phyloP scores from a whole-genome alignment of 805 yeast genomes.

The Ogataea allantospora region DNA sequence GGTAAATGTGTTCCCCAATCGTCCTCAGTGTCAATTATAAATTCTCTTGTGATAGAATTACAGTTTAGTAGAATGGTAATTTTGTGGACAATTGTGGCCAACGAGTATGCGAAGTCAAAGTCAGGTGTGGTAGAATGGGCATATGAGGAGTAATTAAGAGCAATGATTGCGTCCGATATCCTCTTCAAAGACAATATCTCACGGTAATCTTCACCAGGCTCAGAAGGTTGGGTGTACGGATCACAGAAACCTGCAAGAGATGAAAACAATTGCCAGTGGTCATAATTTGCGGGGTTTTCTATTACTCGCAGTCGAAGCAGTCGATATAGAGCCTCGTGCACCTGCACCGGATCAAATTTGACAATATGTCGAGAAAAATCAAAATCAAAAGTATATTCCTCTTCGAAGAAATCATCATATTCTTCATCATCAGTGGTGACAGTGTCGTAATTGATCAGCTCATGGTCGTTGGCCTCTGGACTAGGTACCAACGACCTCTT shows the following conservation, averaged over 20 bases:
- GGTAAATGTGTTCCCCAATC: constrained; percentile 33
- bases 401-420: constrained; percentile 22
- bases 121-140: constrained; percentile 27
- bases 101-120: constrained; percentile 33
- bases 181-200: constrained; percentile 53
- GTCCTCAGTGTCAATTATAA: constrained; percentile 39
- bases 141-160: constrained; percentile 33
- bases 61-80: constrained; percentile 39
- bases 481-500: constrained; percentile 1
- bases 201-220: constrained; percentile 46
- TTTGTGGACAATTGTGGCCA: constrained; percentile 38
- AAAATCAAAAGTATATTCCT: constrained; percentile 32
- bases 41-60: constrained; percentile 40
- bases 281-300: constrained; percentile 4
- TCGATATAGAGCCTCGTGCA: constrained; percentile 33
- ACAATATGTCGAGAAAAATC: constrained; percentile 20
- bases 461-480: constrained; percentile 1
- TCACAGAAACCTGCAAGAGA: constrained; percentile 46
- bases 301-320: constrained; percentile 27
- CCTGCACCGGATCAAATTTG: constrained; percentile 26
- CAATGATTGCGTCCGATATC: constrained; percentile 51
- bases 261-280: constrained; percentile 22
- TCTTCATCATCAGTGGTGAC: constrained; percentile 7
- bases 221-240: constrained; percentile 70
- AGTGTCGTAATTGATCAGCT: not conserved